phyloP scores from a whole-genome alignment of 257 asterid genomes.

The Agastache rugosa region DNA sequence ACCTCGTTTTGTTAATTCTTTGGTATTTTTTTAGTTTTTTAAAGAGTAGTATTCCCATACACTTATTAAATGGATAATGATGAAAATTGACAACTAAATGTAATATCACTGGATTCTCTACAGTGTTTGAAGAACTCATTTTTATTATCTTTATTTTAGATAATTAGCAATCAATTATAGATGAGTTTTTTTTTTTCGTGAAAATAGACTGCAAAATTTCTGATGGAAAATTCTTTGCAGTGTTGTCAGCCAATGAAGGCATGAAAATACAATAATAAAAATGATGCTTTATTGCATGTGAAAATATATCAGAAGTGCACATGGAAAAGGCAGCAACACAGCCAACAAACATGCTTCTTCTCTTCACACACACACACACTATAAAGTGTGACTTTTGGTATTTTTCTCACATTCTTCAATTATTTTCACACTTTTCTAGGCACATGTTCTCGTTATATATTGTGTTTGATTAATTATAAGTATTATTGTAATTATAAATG shows the following conservation, averaged over 20 bases:
- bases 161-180: neutral
- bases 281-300: slow-evolving; percentile 35
- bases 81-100: too few species aligned
- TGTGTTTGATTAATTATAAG: neutral
- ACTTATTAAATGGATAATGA: too few species aligned
- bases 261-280: slow-evolving; percentile 8
- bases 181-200: neutral
- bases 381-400: slow-evolving; percentile 18
- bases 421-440: slow-evolving; percentile 32
- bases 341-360: slow-evolving; percentile 43
- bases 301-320: slow-evolving; percentile 38
- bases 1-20: too few species aligned
- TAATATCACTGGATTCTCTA: neutral
- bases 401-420: slow-evolving; percentile 26
- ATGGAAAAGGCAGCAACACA: slow-evolving; percentile 35
- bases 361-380: slow-evolving; percentile 8
- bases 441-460: neutral
- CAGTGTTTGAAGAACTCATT: neutral
- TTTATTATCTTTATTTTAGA: neutral
- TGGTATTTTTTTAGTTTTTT: too few species aligned
- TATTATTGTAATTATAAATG: neutral
- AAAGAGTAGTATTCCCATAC: too few species aligned
- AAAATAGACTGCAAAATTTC: neutral
- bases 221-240: slow-evolving; percentile 1
- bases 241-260: neutral